These are phyloP conservation scores for Hirsutella minnesotensis DNA, from an alignment of 2,329 filamentous ascomycete genomes.

Conservation along the genomic window DNA sequence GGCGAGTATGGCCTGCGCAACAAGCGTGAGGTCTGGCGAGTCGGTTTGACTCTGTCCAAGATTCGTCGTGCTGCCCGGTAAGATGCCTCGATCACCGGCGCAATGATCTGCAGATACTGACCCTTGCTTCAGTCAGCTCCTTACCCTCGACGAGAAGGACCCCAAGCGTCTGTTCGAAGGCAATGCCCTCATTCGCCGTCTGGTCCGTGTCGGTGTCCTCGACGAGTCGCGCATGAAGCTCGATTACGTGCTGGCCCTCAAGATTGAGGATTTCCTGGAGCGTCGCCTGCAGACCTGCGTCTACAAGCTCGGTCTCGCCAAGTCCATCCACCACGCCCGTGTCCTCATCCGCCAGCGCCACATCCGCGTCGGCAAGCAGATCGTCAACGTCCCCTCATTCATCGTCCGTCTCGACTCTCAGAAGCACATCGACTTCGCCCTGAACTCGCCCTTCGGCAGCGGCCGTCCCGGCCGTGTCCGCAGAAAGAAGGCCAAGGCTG, in stretches of 20 bases:
- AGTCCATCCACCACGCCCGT: constrained; percentile 99
- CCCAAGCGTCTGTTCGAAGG: constrained; percentile 99
- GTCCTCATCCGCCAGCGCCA: constrained; percentile 99
- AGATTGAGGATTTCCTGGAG: constrained; percentile 99
- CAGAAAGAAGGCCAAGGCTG: constrained; percentile 99
- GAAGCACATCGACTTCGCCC: constrained; percentile 99
- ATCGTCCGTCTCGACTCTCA: constrained; percentile 99
- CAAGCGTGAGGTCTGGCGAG: constrained; percentile 99
- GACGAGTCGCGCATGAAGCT: constrained; percentile 99
- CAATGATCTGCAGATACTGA: constrained; percentile 12
- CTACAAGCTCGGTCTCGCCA: constrained; percentile 99
- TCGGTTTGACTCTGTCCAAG: constrained; percentile 98
- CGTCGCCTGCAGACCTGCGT: constrained; percentile 98
- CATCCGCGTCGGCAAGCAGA: constrained; percentile 99
- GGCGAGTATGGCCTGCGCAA: constrained; percentile 99
- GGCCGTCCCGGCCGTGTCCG: constrained; percentile 94
- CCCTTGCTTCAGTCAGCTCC: constrained; percentile 66
- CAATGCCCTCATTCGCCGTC: constrained; percentile 99
- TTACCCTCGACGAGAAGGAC: constrained; percentile 99
- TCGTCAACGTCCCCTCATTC: constrained; percentile 99
- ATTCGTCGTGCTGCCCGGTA: constrained; percentile 99
- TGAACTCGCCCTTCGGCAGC: constrained; percentile 95
- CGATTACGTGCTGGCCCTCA: constrained; percentile 99
- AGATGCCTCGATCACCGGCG: constrained; percentile 6
- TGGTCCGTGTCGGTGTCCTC: constrained; percentile 98